These are phyloP conservation scores for Colletotrichum sublineola DNA, from an alignment of 2,329 filamentous ascomycete species.

Conservation along the genomic window DNA sequence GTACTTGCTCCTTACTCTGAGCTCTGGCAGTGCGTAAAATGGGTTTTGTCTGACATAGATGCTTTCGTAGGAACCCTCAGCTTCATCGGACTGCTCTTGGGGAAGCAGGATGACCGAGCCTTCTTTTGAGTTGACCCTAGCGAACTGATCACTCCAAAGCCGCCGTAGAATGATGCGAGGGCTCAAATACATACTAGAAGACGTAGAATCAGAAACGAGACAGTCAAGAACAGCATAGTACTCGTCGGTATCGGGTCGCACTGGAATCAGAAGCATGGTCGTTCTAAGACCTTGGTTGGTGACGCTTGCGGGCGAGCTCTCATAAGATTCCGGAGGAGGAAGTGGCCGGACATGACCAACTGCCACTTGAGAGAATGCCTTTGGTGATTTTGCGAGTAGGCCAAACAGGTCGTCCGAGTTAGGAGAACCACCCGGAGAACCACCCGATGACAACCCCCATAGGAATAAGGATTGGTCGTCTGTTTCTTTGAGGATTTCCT, in stretches of 20 bases:
- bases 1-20: background rate
- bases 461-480: constrained; percentile 35
- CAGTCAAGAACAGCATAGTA: constrained; percentile 27
- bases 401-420: constrained; percentile 2
- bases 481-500: constrained; percentile 23
- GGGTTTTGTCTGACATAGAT: constrained; percentile 28
- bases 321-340: background rate
- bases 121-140: constrained; percentile 1
- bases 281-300: constrained; percentile 26
- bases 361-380: constrained; percentile 1
- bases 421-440: background rate
- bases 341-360: constrained; percentile 15
- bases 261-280: constrained; percentile 13
- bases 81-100: constrained; percentile 10
- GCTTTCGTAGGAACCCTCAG: constrained; percentile 5
- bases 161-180: constrained; percentile 7
- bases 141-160: constrained; percentile 28
- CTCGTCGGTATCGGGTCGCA: background rate
- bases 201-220: background rate
- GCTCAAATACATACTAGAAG: background rate
- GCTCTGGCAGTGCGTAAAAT: constrained; percentile 20
- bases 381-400: background rate
- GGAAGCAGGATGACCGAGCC: constrained; percentile 14
- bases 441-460: constrained; percentile 1
- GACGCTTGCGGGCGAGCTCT: constrained; percentile 12